Evolutionary conservation across 2,329 filamentous ascomycete species (phyloP), one percentile per base, ranked within the genome.

Genomic region (Ceratocystis lukuohia): DNA sequence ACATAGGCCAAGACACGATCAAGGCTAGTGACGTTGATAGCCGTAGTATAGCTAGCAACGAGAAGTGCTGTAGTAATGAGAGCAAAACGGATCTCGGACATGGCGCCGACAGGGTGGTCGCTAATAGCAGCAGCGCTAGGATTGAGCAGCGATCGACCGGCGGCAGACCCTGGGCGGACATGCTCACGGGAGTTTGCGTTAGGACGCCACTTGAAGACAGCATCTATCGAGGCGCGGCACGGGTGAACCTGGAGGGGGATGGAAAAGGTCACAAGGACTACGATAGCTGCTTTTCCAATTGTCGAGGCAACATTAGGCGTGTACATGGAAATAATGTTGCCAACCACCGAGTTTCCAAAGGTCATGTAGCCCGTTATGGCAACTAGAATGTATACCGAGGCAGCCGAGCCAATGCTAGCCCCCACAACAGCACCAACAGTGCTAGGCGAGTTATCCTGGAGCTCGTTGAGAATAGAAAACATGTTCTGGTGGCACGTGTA

Each of bases 401-500:
- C 89, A n/a, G 93, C 90, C 37, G 88, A 88, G 22, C 94, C 94
- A 71, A 96, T 96, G 71, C 91, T 96, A 3, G 88, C 82, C 25
- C 82, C 80, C 12, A 97, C 86, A 7, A 99, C 92, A 17, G 84
- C 82, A 0, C 91, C 87, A 6, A 93, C 88, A 69, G 88, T 79
- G 20, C 74, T 76, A 22, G 90, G 90, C 2, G 89, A 89, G 75
- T 91, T 91, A 73, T 96, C 87, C 67, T 84, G 82, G 70, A 99
- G 91, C 76, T 99, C 94, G 72, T 99, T 99, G 57, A 99, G 78
- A 70, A 99, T 96, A 10, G 93, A 96, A 75, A 99, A 99, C 94
- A 99, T 99, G 74, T 99, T 99, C 73, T 99, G 94, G 76, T 99
- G 94, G 74, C 94, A 99, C 1, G 94, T 99, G 75, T 97, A 99